Evolutionary conservation across 2,329 filamentous ascomycete species (phyloP).

Genomic region (Neoscytalidium dimidiatum): DNA sequence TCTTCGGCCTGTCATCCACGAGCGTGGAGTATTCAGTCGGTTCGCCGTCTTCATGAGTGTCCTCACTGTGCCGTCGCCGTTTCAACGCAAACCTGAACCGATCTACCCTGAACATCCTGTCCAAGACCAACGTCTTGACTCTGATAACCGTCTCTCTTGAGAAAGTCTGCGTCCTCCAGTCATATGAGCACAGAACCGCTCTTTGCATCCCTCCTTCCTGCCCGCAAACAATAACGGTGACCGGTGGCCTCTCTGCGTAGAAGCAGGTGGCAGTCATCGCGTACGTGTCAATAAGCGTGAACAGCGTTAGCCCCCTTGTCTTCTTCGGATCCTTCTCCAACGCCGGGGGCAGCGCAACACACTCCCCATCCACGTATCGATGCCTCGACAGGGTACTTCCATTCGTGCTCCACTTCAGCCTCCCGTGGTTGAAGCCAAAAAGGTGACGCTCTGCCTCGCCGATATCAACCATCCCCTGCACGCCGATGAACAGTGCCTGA

Average conservation of each 20-base stretch:
- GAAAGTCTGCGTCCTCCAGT: conserved; percentile 37
- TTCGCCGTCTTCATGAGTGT: neutral
- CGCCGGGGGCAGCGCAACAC: conserved; percentile 18
- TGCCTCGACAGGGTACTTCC: conserved; percentile 29
- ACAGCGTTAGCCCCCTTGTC: conserved; percentile 20
- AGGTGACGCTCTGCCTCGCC: conserved; percentile 32
- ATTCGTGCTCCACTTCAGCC: conserved; percentile 33
- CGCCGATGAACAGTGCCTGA: conserved; percentile 29
- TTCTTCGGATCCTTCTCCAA: neutral
- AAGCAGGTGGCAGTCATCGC: conserved; percentile 43
- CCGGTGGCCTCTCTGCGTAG: conserved; percentile 34
- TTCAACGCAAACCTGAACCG: neutral
- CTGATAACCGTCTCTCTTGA: conserved; percentile 43
- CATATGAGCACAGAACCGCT: conserved; percentile 43
- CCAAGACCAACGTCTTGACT: conserved; percentile 35
- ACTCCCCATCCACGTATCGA: conserved; percentile 22
- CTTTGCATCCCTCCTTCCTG: conserved; percentile 44
- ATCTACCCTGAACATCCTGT: conserved; percentile 25
- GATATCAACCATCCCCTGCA: conserved; percentile 36
- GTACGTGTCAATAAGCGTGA: conserved; percentile 44
- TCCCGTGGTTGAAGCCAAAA: conserved; percentile 33
- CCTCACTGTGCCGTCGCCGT: neutral
- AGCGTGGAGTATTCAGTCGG: neutral
- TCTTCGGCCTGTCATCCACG: neutral
- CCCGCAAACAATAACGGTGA: conserved; percentile 39